Base-by-base conservation (phyloP, 2,329 filamentous ascomycete genomes). In the Colletotrichum gigasporum region DNA sequence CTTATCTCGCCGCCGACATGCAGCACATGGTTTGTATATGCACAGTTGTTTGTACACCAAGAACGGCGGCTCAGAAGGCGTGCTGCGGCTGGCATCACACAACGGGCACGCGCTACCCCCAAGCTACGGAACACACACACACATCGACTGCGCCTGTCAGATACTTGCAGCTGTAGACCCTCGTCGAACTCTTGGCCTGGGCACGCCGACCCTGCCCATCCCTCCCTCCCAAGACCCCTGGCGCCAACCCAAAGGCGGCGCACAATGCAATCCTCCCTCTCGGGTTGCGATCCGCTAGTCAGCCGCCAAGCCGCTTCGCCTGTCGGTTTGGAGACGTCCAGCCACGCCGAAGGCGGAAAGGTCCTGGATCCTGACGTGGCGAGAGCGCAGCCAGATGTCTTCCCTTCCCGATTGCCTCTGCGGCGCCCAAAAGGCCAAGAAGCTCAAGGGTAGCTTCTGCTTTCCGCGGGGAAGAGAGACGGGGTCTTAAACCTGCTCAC, bases 11-110 rank as follows among this genome's bases (percentile, higher is more conserved):
- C 24, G 26, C 45, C 24, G 18, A 3, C 34, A 5, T 35, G n/a
- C 55, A 51, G 35, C 35, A 58, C 44, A 30, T 48, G 53, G 53
- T 32, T 18, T 30, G 26, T n/a, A n/a, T n/a, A n/a, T n/a, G n/a
- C n/a, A n/a, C n/a, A n/a, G n/a, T n/a, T n/a, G n/a, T n/a, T n/a
- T n/a, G n/a, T n/a, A n/a, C n/a, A n/a, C n/a, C n/a, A n/a, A n/a
- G n/a, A n/a, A n/a, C n/a, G n/a, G n/a, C n/a, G n/a, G n/a, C n/a
- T n/a, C 41, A 6, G 4, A 35, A 12, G 34, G n/a, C 22, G 3
- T 34, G 42, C 44, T n/a, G 44, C 30, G 12, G 41, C 41, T 44
- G 41, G 6, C 26, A 32, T 20, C 26, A 26, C 28, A 30, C 34
- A 22, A 24, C 54, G 24, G 54, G 42, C 54, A n/a, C n/a, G n/a